Evolutionary conservation across 2,329 filamentous ascomycete genomes (phyloP).

Genomic region (Pyricularia sp.): DNA sequence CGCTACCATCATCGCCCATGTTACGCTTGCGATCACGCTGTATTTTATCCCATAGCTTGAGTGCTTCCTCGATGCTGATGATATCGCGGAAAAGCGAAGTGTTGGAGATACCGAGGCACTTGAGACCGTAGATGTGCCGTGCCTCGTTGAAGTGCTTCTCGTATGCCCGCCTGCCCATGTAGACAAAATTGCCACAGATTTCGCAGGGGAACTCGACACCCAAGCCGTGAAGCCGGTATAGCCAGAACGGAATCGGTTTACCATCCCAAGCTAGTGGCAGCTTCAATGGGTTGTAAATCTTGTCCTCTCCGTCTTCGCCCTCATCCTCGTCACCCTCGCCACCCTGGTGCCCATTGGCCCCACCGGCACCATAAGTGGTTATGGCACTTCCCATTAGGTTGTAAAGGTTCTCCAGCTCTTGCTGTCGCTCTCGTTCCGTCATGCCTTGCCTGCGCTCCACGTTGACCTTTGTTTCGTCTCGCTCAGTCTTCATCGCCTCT

Average conservation of each 20-base stretch:
- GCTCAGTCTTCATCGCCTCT: conserved; percentile 71
- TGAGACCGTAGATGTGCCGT: conserved; percentile 82
- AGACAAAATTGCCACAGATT: conserved; percentile 97
- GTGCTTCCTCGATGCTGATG: conserved; percentile 77
- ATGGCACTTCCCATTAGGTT: conserved; percentile 20
- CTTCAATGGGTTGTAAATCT: conserved; percentile 93
- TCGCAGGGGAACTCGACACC: conserved; percentile 94
- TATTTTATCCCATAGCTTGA: conserved; percentile 86
- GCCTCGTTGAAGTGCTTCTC: conserved; percentile 98
- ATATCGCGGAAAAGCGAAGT: conserved; percentile 89
- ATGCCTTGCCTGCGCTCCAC: conserved; percentile 94
- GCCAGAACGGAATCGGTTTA: conserved; percentile 97
- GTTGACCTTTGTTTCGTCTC: conserved; percentile 81
- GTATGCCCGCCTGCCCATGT: conserved; percentile 90
- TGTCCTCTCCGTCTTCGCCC: conserved; percentile 68
- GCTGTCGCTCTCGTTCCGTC: conserved; percentile 89
- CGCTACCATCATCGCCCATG: conserved; percentile 62
- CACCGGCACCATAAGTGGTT: neutral
- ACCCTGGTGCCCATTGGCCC: neutral
- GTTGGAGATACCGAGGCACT: conserved; percentile 87
- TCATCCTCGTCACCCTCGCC: conserved; percentile 49
- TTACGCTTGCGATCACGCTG: conserved; percentile 71
- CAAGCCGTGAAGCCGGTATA: conserved; percentile 91
- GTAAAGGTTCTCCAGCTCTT: conserved; percentile 82
- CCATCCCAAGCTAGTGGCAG: conserved; percentile 94